Evolutionary conservation across 306 rosid genomes (phyloP).

Genomic region (Mimosa pudica): DNA sequence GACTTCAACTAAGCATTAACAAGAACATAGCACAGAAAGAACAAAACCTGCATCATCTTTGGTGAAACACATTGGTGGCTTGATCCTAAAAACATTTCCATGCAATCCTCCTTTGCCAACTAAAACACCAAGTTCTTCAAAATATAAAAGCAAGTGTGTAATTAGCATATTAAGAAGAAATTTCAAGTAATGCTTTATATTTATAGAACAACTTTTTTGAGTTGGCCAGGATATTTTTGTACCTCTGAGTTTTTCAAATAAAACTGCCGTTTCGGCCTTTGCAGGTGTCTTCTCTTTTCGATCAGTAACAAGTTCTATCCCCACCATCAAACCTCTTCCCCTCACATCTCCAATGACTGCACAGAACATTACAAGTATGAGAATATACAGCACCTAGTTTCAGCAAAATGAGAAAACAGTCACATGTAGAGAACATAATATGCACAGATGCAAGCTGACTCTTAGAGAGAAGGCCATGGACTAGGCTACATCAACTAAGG

Average conservation of each 20-base stretch:
- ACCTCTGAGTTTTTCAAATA: slow-evolving; percentile 91
- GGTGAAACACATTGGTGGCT: slow-evolving; percentile 92
- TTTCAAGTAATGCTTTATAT: neutral
- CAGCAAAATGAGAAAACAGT: slow-evolving; percentile 30
- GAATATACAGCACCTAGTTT: slow-evolving; percentile 20
- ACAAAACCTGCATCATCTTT: slow-evolving; percentile 83
- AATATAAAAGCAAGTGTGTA: slow-evolving; percentile 33
- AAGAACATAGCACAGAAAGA: slow-evolving; percentile 15
- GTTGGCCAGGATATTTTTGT: neutral
- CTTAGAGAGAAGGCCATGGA: no score
- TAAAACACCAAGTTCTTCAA: slow-evolving; percentile 75
- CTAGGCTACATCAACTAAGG: neutral
- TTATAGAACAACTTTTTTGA: neutral
- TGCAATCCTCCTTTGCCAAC: slow-evolving; percentile 90
- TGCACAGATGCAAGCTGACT: neutral
- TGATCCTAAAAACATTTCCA: slow-evolving; percentile 87
- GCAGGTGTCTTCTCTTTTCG: slow-evolving; percentile 72
- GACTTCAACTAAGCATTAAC: slow-evolving; percentile 11
- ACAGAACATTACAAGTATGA: slow-evolving; percentile 25
- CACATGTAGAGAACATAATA: slow-evolving; percentile 1
- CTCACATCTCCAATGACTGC: slow-evolving; percentile 86
- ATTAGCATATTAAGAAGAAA: slow-evolving; percentile 30
- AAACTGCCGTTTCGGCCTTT: slow-evolving; percentile 70
- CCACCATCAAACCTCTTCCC: slow-evolving; percentile 89
- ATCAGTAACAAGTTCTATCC: slow-evolving; percentile 73